A percentile compares a stretch with the other conserved stretches of the same genome.
Evolutionary conservation across 345 rosid species (phyloP).

Genomic region (Eucalyptus cladocalyx): DNA sequence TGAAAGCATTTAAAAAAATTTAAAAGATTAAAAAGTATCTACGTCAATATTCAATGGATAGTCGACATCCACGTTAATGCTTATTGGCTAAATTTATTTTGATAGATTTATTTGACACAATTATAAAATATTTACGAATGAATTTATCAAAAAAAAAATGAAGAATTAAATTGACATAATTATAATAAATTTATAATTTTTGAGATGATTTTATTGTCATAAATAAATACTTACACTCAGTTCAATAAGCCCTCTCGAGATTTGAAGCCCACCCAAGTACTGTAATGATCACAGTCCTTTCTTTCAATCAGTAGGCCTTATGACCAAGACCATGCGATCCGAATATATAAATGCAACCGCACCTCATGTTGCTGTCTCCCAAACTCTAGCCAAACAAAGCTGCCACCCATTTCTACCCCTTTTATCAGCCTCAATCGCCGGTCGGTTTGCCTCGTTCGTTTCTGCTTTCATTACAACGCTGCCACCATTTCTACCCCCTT

Average conservation of each 20-base stretch:
- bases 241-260: not conserved
- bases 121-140: rapidly evolving
- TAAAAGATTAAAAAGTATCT: too few relatives aligned
- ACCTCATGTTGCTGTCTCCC: not conserved
- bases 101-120: rapidly evolving
- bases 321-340: not conserved
- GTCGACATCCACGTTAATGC: rapidly evolving
- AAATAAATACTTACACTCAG: not conserved
- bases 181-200: too few relatives aligned
- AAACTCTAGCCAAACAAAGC: not conserved
- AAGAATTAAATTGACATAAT: rapidly evolving
- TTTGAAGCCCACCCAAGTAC: not conserved
- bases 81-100: rapidly evolving
- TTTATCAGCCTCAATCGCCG: too few relatives aligned
- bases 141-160: rapidly evolving
- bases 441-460: too few relatives aligned
- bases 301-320: not conserved
- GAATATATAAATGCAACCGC: not conserved
- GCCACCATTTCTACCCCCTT: too few relatives aligned
- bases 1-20: too few relatives aligned
- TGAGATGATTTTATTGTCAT: too few relatives aligned
- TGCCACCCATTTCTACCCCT: too few relatives aligned
- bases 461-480: too few relatives aligned
- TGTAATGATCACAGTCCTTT: not conserved
- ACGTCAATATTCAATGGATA: rapidly evolving